Evolutionary conservation across 2,329 filamentous ascomycete genomes (phyloP), one percentile per base, ranked within the genome.

Genomic region (Leptographium radiaticola): DNA sequence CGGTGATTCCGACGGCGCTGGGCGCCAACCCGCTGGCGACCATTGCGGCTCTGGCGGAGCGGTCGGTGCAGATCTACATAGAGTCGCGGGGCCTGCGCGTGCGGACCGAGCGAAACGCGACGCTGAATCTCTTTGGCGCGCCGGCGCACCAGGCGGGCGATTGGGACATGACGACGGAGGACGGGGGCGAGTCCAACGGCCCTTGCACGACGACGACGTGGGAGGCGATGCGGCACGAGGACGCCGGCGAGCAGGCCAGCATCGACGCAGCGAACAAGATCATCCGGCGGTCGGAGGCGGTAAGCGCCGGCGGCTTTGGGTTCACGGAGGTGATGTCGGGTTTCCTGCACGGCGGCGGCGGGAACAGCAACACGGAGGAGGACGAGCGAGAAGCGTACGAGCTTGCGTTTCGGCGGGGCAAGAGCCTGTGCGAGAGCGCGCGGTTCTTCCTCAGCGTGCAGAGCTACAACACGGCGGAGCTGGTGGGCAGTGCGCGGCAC

Each of bases 1-100:
- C 82, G 3, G 67, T 80, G 1, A 75, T 87, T 16, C 83, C 83
- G 0, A 75, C 75, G 9, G 75, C 83, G 0, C 68, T 86, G 2
- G 75, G 81, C 15, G 79, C 81, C 4, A 87, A 87, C 60, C 83
- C 83, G 0, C 75, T 84, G 52, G 83, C 83, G 1, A 87, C 83
- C 1, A 86, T 86, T 58, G 76, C 81, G 0, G 83, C 83, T 3
- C 72, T 87, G 20, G 81, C 83, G 0, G 83, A 86, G 65, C 71
- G 83, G 11, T 77, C 77, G 0, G 73, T 85, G 8, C 75, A 79
- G 51, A 63, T 71, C 7, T 75, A 76, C 51, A 70, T 74, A 2
- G 58, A 66, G 51, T 66, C 67, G 10, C 61, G 69, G 8, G 60
- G 61, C 0, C 67, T 81, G 12, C 57, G 54, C 7, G 74, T 83